Evolutionary conservation across 352 stramenopile species (phyloP).

Genomic region (Pilasporangium apinafurcum): DNA sequence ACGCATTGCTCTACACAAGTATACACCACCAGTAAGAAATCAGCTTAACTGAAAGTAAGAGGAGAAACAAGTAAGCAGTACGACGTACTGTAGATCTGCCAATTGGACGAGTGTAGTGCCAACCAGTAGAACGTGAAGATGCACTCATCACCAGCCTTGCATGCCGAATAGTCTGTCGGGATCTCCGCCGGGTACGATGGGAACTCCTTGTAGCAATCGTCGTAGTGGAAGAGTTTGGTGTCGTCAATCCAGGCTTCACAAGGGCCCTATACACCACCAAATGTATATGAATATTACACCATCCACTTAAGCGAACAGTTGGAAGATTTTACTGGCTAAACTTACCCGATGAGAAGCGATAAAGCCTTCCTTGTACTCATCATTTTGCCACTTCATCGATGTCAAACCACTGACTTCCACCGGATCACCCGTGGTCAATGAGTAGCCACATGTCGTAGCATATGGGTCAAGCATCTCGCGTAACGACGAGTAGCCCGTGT

Average conservation of each 20-base stretch:
- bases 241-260: constrained; percentile 18
- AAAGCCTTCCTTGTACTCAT: constrained; percentile 32
- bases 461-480: constrained; percentile 22
- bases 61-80: no score
- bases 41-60: no score
- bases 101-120: constrained; percentile 8
- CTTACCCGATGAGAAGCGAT: constrained; percentile 23
- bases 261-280: no score
- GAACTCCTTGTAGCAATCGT: constrained; percentile 21
- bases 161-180: constrained; percentile 16
- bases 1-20: constrained; percentile 10
- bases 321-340: no score
- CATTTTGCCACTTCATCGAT: constrained; percentile 31
- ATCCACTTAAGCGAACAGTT: no score
- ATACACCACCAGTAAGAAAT: no score
- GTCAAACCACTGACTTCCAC: constrained; percentile 23
- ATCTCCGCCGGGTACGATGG: constrained; percentile 22
- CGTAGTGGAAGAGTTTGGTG: constrained; percentile 12
- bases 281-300: no score
- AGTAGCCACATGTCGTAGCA: constrained; percentile 20
- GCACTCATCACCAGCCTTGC: constrained; percentile 14
- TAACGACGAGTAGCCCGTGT: constrained; percentile 33
- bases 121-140: constrained; percentile 18
- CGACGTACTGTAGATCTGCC: constrained; percentile 9
- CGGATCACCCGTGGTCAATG: constrained; percentile 11